Evolutionary conservation across 179 eudicot species (phyloP), one percentile per base, ranked within the genome.

Genomic region (Silene noctiflora): DNA sequence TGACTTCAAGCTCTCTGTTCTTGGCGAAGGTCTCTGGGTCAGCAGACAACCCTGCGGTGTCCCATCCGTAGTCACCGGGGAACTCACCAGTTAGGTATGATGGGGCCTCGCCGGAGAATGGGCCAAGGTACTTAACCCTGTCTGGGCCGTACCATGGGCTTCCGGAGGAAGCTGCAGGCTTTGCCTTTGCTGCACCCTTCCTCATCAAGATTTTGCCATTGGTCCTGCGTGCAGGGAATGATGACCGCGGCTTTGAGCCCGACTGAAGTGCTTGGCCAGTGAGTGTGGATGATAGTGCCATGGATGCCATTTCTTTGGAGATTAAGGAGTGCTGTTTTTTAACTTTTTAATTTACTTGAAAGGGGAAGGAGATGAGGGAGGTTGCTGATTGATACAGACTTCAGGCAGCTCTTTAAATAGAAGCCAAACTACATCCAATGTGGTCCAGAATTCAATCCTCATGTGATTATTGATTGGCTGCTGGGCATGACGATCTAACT

Each of bases 141-240:
- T 89, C 89, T 4, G 94, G 90, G 63, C 93, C 93, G 77, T 89
- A 89, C 91, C 91, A 90, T 53, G 94, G 91, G 91, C 91, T 90
- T 44, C 85, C 83, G 0, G 90, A 87, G 55, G 86, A 70, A 21
- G 72, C 81, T 6, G 86, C 35, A 24, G 60, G 61, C 73, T 70
- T 70, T 24, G 60, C 60, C 61, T 51, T 70, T 6, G 19, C 21
- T 21, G 60, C 73, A 17, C 35, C 6, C 59, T 70, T 70, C 73
- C 73, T 70, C 73, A 70, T 70, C 2, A 19, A 2, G 73, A 70
- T 70, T 51, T 25, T 70, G 33, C 73, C 61, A 19, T 67, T 31
- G 69, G 7, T 51, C 27, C 71, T 75, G 58, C 46, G 72, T 4
- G 25, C 65, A 66, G 35, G 35, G n/a, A 22, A 31, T 8, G 76